phyloP scores from a whole-genome alignment of 192 early-diverging fungal species.

The Coemansia sp. region DNA sequence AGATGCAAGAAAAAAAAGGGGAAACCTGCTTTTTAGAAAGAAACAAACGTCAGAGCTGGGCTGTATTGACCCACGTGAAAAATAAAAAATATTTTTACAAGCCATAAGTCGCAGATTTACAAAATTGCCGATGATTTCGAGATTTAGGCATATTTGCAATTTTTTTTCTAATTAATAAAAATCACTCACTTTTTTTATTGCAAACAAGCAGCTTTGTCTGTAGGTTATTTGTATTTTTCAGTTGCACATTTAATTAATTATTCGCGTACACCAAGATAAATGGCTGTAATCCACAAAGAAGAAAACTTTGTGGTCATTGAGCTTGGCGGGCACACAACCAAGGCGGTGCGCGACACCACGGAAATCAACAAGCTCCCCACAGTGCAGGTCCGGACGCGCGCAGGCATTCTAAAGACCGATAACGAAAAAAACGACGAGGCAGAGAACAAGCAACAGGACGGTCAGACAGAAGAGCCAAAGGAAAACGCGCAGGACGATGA shows the following conservation, averaged over 20 bases:
- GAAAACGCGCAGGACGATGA: background rate
- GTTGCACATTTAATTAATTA: background rate
- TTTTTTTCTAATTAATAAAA: too few species aligned
- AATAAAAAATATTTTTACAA: background rate
- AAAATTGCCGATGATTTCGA: background rate
- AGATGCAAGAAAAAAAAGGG: too few species aligned
- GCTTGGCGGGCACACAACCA: constrained; percentile 76
- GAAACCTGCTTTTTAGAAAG: background rate
- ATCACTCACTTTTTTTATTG: too few species aligned
- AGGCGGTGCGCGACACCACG: constrained; percentile 68
- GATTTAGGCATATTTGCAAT: too few species aligned
- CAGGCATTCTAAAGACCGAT: constrained; percentile 22
- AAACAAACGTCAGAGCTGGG: background rate
- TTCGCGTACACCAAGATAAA: background rate
- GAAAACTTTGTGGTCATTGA: constrained; percentile 86
- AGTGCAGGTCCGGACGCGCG: constrained; percentile 56
- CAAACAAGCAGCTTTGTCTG: too few species aligned
- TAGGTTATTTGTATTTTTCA: background rate
- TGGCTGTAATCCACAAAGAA: constrained; percentile 57
- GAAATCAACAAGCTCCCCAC: constrained; percentile 75
- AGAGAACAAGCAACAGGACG: background rate
- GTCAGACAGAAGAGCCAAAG: background rate
- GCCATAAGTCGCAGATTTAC: background rate
- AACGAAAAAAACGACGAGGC: background rate
- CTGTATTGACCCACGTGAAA: background rate